phyloP scores from a whole-genome alignment of 2,329 filamentous ascomycete genomes.

The Botrytis fragariae region DNA sequence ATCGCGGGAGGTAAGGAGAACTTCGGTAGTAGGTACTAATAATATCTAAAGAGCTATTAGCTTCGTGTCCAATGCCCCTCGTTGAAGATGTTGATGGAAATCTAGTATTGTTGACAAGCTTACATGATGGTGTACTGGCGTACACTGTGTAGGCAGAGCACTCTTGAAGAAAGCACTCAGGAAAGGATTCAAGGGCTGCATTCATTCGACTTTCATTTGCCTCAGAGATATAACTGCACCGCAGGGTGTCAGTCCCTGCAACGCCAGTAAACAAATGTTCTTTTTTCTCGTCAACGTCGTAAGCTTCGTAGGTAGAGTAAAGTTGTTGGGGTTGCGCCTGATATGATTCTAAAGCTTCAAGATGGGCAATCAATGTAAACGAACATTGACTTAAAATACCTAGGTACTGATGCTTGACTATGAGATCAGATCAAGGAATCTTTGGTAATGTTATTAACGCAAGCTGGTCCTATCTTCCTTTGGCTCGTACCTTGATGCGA shows the following conservation, averaged over 20 bases:
- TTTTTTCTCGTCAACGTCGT: slow-evolving; percentile 12
- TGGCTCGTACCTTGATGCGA: slow-evolving; percentile 11
- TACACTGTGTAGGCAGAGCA: slow-evolving; percentile 86
- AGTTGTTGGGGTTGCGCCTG: background rate
- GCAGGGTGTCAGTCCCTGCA: slow-evolving; percentile 30
- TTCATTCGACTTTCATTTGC: slow-evolving; percentile 55
- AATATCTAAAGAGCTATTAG: slow-evolving; percentile 58
- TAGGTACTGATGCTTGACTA: background rate
- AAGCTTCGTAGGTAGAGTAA: background rate
- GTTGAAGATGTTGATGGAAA: slow-evolving; percentile 22
- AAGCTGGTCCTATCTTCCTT: slow-evolving; percentile 2
- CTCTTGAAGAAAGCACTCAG: slow-evolving; percentile 98
- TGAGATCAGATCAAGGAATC: slow-evolving; percentile 9
- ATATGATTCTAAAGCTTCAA: slow-evolving; percentile 4
- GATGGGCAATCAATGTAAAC: slow-evolving; percentile 5
- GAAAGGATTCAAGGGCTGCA: slow-evolving; percentile 99
- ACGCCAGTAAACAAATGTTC: slow-evolving; percentile 16
- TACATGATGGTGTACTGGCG: slow-evolving; percentile 83
- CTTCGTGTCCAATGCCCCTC: slow-evolving; percentile 15
- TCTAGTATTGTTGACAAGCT: slow-evolving; percentile 27
- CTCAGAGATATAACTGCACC: slow-evolving; percentile 31
- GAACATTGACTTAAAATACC: slow-evolving; percentile 1
- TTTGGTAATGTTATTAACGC: background rate
- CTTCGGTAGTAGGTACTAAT: slow-evolving; percentile 89
- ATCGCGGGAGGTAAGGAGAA: slow-evolving; percentile 83